Evolutionary conservation across 164 flowering plant species (phyloP).

Genomic region (Saururus chinensis): DNA sequence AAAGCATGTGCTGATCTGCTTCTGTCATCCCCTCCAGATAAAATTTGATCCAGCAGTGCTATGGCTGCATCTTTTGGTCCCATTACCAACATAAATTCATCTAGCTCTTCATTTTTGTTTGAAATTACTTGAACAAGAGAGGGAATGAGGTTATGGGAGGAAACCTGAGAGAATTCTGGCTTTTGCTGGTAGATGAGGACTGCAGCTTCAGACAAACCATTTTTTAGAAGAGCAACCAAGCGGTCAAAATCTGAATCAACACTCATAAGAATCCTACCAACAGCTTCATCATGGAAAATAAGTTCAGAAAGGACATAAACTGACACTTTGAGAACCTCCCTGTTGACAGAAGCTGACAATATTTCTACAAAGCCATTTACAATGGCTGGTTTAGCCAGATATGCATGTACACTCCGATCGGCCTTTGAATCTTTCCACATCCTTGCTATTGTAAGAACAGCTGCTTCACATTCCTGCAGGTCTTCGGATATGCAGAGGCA

Average conservation of each 20-base stretch:
- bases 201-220: constrained; percentile 66
- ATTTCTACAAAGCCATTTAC: constrained; percentile 60
- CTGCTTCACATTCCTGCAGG: constrained; percentile 63
- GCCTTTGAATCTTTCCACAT: constrained; percentile 53
- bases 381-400: constrained; percentile 42
- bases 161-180: constrained; percentile 46
- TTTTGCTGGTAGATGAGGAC: constrained; percentile 47
- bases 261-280: constrained; percentile 46
- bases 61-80: constrained; percentile 66
- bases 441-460: constrained; percentile 39
- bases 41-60: constrained; percentile 47
- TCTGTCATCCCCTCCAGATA: constrained; percentile 53
- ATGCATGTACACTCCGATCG: constrained; percentile 43
- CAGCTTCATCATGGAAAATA: constrained; percentile 38
- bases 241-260: constrained; percentile 60
- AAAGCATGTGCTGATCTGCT: constrained; percentile 36
- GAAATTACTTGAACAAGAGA: constrained; percentile 41
- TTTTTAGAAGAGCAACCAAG: constrained; percentile 51
- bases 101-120: constrained; percentile 26
- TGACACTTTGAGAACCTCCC: constrained; percentile 45
- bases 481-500: constrained; percentile 59
- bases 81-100: constrained; percentile 33
- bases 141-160: constrained; percentile 38
- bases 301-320: constrained; percentile 59
- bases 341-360: constrained; percentile 44